A percentile compares a stretch with the other conserved stretches of the same genome.
phyloP scores from a whole-genome alignment of 1,139 yeast species.

The Hemisphaericaspora subhashii region DNA sequence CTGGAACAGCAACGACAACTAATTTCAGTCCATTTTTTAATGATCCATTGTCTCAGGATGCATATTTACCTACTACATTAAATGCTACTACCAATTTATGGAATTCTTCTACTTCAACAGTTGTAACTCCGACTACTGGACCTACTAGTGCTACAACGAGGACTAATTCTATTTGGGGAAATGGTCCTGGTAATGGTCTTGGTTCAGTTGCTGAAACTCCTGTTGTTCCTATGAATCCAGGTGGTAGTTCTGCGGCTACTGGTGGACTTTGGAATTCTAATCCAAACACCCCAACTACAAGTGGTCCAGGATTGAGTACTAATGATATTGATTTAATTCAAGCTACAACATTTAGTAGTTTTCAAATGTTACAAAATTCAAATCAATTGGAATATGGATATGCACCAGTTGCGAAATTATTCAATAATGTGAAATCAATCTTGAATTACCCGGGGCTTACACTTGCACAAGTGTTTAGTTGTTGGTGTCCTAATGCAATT shows the following conservation, averaged over 20 bases:
- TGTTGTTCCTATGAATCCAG: constrained; percentile 2
- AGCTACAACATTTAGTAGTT: constrained; percentile 33
- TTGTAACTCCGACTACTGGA: constrained; percentile 5
- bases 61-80: constrained; percentile 7
- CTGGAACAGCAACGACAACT: too few relatives aligned
- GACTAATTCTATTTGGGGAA: constrained; percentile 37
- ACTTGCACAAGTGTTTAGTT: constrained; percentile 44
- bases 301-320: neutral
- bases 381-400: constrained; percentile 42
- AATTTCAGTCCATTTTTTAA: constrained; percentile 15
- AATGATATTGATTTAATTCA: constrained; percentile 13
- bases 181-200: constrained; percentile 5
- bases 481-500: constrained; percentile 21
- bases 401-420: constrained; percentile 36
- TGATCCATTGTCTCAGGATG: constrained; percentile 12
- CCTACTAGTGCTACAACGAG: constrained; percentile 17
- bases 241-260: neutral
- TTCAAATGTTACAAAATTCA: constrained; percentile 29
- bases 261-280: constrained; percentile 14
- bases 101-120: constrained; percentile 19
- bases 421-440: constrained; percentile 31
- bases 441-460: constrained; percentile 30
- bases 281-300: neutral
- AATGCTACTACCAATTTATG: constrained; percentile 19
- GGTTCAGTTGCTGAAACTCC: constrained; percentile 1